Percentiles rank a stretch among this genome's conserved stretches.
phyloP scores from a whole-genome alignment of 192 early-diverging fungal species.

The Funneliformis geosporum region DNA sequence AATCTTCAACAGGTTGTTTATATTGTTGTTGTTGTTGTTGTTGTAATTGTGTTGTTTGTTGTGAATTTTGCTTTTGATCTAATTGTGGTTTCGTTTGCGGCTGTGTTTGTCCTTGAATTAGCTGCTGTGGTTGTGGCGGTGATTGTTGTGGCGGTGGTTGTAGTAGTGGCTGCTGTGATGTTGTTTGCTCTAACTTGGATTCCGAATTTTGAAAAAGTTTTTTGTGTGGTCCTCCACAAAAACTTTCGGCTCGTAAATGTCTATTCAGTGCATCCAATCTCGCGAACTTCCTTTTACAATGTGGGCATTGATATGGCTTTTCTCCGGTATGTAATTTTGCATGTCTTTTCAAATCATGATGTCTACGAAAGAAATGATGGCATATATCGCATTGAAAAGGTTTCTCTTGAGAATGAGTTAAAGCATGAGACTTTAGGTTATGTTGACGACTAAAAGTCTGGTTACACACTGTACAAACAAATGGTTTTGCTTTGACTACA shows the following conservation, averaged over 20 bases:
- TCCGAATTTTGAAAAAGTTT: constrained; percentile 19
- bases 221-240: constrained; percentile 31
- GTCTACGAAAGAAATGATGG: constrained; percentile 49
- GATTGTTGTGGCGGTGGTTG: constrained; percentile 13
- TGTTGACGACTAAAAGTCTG: constrained; percentile 59
- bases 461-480: constrained; percentile 56
- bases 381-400: constrained; percentile 55
- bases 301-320: constrained; percentile 49
- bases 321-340: constrained; percentile 59
- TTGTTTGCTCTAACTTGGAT: not conserved
- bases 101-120: not conserved
- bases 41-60: not conserved
- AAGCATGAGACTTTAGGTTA: constrained; percentile 60
- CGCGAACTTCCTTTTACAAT: constrained; percentile 54
- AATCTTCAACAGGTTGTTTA: not conserved
- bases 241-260: constrained; percentile 52
- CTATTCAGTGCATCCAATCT: constrained; percentile 58
- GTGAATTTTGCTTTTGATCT: not conserved
- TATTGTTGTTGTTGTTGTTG: constrained; percentile 16
- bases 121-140: constrained; percentile 1
- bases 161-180: constrained; percentile 3
- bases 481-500: constrained; percentile 42
- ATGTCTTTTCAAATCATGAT: constrained; percentile 59
- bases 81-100: constrained; percentile 12
- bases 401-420: constrained; percentile 57